A percentile compares a stretch with the other conserved stretches of the same genome.
Conservation (phyloP, 73 alveolate genomes). For the Paramecium bursaria region DNA sequence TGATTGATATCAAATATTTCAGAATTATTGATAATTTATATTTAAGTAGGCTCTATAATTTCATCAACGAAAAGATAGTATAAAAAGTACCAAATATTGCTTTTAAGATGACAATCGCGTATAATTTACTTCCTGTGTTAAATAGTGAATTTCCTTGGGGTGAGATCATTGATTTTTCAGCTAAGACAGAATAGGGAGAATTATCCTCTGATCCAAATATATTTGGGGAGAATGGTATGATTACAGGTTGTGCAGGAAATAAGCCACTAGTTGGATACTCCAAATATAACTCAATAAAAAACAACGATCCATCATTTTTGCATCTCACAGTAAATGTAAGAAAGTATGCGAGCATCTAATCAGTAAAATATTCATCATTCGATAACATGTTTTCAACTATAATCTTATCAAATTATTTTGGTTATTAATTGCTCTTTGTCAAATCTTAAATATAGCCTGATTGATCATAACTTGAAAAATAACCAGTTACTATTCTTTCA, state of each 20-base stretch:
- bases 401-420: not conserved
- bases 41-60: not conserved
- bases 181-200: constrained; percentile 16
- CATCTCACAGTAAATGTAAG: constrained; percentile 17
- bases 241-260: constrained; percentile 1
- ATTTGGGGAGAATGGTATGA: constrained; percentile 24
- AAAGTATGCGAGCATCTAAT: not conserved
- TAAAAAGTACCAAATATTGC: constrained; percentile 7
- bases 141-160: constrained; percentile 3
- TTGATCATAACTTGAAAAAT: constrained; percentile 23
- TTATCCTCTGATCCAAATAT: constrained; percentile 20
- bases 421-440: not conserved
- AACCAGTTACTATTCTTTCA: constrained; percentile 14
- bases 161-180: not conserved
- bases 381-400: not conserved
- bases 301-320: constrained; percentile 44
- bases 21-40: not conserved
- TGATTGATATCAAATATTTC: constrained; percentile 31
- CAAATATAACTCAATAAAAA: constrained; percentile 15
- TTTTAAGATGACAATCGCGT: not conserved
- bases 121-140: constrained; percentile 8
- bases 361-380: constrained; percentile 16
- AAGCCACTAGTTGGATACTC: constrained; percentile 30
- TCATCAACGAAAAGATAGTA: not conserved
- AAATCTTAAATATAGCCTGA: constrained; percentile 51